A percentile compares a stretch with the other conserved stretches of the same genome.
Evolutionary conservation across 1,284 basidiomycete species (phyloP).

Genomic region (Phellopilus nigrolimitatus): DNA sequence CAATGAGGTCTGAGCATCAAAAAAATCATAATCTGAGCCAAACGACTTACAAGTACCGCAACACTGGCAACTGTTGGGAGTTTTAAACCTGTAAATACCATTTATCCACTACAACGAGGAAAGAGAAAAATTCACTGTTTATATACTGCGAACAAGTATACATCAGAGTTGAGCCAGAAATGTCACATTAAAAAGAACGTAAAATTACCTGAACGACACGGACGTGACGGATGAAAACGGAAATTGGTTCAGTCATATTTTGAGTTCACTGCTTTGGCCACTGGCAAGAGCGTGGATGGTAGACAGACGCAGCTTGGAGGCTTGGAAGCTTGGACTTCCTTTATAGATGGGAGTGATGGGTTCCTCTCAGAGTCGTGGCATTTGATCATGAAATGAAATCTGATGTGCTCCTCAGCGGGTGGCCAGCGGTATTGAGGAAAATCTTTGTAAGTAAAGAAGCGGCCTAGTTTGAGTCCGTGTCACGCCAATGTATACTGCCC

Average conservation of each 20-base stretch:
- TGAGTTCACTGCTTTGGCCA: background rate
- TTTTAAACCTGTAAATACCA: background rate
- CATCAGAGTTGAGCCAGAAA: background rate
- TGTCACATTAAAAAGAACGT: background rate
- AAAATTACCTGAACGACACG: background rate
- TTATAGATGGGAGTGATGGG: too few relatives aligned
- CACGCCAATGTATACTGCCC: too few relatives aligned
- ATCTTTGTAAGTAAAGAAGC: too few relatives aligned
- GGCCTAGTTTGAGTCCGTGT: too few relatives aligned
- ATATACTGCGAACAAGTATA: background rate
- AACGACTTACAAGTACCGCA: background rate
- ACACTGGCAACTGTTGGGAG: background rate
- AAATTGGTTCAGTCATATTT: background rate
- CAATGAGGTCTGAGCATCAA: background rate
- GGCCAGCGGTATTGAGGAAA: too few relatives aligned
- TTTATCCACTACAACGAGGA: background rate
- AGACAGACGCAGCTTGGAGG: background rate
- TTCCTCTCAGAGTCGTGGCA: too few relatives aligned
- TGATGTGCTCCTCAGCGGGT: too few relatives aligned
- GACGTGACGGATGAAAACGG: background rate
- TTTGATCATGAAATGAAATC: too few relatives aligned
- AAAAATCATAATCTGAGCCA: background rate
- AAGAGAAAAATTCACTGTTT: background rate
- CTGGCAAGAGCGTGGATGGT: background rate
- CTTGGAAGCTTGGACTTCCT: too few relatives aligned